Percentiles rank a stretch among this genome's conserved stretches.
These are phyloP conservation scores for Cryoendolithus antarcticus DNA, from an alignment of 2,329 filamentous ascomycete species.

Conservation along the genomic window DNA sequence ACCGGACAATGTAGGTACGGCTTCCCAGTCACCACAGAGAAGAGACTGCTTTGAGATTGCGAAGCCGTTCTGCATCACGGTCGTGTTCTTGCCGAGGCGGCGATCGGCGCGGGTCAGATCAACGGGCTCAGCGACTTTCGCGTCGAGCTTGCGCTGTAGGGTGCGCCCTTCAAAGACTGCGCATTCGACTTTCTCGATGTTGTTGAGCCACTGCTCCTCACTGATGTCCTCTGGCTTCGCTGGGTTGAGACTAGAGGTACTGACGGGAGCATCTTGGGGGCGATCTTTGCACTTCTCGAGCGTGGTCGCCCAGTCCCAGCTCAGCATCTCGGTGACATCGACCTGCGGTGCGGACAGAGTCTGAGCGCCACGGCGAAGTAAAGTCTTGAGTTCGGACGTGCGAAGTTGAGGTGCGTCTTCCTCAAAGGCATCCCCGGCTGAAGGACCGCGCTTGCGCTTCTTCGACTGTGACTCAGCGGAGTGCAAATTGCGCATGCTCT, in stretches of 20 bases:
- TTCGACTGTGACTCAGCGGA: conserved; percentile 20
- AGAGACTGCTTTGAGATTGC: conserved; percentile 45
- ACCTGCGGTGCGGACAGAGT: conserved; percentile 41
- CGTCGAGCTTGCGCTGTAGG: conserved; percentile 29
- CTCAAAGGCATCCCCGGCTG: conserved; percentile 16
- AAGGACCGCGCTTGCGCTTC: conserved; percentile 18
- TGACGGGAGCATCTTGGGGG: conserved; percentile 21
- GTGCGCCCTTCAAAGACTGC: conserved; percentile 46
- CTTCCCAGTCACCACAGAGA: conserved; percentile 42
- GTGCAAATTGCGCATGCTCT: conserved; percentile 45
- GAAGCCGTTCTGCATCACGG: conserved; percentile 44
- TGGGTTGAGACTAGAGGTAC: conserved; percentile 8
- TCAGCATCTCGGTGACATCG: conserved; percentile 43
- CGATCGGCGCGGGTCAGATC: conserved; percentile 32
- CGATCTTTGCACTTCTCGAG: conserved; percentile 43
- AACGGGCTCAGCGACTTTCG: conserved; percentile 17
- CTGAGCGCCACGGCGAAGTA: conserved; percentile 43
- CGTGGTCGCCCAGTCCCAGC: conserved; percentile 45
- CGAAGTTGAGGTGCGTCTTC: conserved; percentile 41
- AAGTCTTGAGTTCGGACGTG: conserved; percentile 40
- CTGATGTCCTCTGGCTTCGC: conserved; percentile 25
- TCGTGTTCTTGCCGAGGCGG: conserved; percentile 44
- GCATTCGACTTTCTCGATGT: conserved; percentile 45
- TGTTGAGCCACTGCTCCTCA: conserved; percentile 44
- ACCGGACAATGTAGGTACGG: conserved; percentile 44